phyloP scores from a whole-genome alignment of 2,329 filamentous ascomycete species.

The Stemphylium lycopersici region DNA sequence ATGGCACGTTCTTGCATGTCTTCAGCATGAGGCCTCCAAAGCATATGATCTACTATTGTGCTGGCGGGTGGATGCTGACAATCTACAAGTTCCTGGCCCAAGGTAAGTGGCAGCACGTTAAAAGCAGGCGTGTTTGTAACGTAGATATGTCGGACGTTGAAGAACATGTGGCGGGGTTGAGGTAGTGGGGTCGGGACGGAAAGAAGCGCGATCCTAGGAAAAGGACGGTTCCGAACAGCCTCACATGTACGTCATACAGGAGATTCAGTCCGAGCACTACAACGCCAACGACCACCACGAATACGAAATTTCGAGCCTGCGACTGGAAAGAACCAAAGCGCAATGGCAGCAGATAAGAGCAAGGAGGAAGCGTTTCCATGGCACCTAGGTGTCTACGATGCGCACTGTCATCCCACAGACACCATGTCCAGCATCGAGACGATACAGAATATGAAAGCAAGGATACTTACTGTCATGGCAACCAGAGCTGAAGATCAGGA shows the following conservation, averaged over 20 bases:
- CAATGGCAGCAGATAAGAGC: conserved; percentile 6
- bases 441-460: conserved; percentile 70
- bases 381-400: conserved; percentile 74
- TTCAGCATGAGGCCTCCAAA: background rate
- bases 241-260: conserved; percentile 14
- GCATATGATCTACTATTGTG: background rate
- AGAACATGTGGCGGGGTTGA: background rate
- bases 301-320: background rate
- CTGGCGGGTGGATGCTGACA: too few relatives aligned
- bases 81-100: too few relatives aligned
- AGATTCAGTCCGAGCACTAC: conserved; percentile 1
- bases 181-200: background rate
- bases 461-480: conserved; percentile 75
- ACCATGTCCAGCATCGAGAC: conserved; percentile 66
- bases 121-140: too few relatives aligned
- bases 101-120: too few relatives aligned
- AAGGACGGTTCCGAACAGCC: conserved; percentile 4
- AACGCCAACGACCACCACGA: background rate
- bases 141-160: background rate
- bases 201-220: conserved; percentile 2
- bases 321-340: background rate
- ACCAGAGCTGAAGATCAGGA: conserved; percentile 77
- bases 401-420: conserved; percentile 85
- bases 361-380: conserved; percentile 62
- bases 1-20: background rate